Evolutionary conservation across 352 stramenopile genomes (phyloP), one percentile per base, ranked within the genome.

Genomic region (Phytopythium delawarense): DNA sequence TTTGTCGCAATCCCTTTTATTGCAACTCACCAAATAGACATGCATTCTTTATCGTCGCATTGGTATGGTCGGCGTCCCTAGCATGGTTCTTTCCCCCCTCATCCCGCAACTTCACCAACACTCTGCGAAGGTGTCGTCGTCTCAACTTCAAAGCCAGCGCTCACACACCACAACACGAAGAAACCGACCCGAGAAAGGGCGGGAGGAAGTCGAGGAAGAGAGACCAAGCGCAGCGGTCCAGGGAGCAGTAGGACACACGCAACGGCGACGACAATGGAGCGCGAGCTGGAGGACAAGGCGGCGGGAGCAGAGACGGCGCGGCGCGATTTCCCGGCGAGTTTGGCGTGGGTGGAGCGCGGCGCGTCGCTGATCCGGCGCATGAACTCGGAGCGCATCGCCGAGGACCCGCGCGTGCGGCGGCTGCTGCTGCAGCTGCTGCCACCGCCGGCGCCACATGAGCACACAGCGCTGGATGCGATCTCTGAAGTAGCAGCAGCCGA

Each of bases 331-430:
- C 79, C 77, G 18, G 44, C 62, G 57, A 79, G 67, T 42, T 62
- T 92, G 34, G 75, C 78, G 56, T 94, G 87, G 85, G 75, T 91
- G 35, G 87, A 96, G 64, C 85, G 87, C 57, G 87, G 87, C 51
- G 92, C 87, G 5, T 79, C 84, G 57, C 75, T 96, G 51, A 87
- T 96, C 57, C 83, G 87, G 25, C 85, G 87, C 71, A 96, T 96
- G 81, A 96, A 96, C 64, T 92, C 86, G 50, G 87, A 96, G 70
- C 83, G 87, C 40, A 78, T 96, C 45, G 87, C 87, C 9, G 84
- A 94, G 67, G 87, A 95, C 62, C 84, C 84, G 61, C 84, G 87
- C 32, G 71, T 95, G 49, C 79, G 80, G 12, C 78, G 85, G 0
- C 56, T 93, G 48, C 60, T 93, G 42, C 75, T 88, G 9, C 65